A percentile compares a stretch with the other conserved stretches of the same genome.
Conservation (phyloP, 108 stramenopile genomes). For the Discostella pseudostelligera region DNA sequence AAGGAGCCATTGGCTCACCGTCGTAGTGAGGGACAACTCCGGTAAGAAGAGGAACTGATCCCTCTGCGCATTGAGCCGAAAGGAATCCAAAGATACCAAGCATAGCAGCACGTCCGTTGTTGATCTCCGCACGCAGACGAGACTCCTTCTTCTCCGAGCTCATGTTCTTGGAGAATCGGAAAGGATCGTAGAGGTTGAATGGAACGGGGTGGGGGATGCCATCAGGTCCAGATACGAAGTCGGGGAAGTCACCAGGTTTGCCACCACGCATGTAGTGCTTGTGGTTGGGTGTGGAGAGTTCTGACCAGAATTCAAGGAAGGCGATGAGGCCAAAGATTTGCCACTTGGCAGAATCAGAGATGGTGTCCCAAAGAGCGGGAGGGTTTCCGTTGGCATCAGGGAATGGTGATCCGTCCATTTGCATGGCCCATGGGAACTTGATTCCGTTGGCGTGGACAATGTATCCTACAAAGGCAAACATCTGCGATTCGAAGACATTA, state of each 20-base stretch:
- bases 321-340: constrained; percentile 56
- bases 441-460: constrained; percentile 54
- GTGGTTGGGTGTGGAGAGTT: constrained; percentile 43
- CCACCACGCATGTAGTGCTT: constrained; percentile 67
- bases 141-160: constrained; percentile 58
- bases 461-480: constrained; percentile 75
- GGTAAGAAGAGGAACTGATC: constrained; percentile 49
- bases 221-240: constrained; percentile 38
- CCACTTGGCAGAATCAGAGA: constrained; percentile 66
- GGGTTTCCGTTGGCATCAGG: constrained; percentile 54
- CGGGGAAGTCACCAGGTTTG: constrained; percentile 59
- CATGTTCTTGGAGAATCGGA: constrained; percentile 63
- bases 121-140: constrained; percentile 63
- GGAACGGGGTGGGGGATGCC: constrained; percentile 73
- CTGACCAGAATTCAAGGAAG: constrained; percentile 46
- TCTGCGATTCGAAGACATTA: constrained; percentile 3
- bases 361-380: constrained; percentile 63
- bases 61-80: constrained; percentile 57
- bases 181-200: constrained; percentile 78
- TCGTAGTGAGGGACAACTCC: constrained; percentile 45
- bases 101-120: constrained; percentile 80
- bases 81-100: constrained; percentile 82
- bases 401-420: constrained; percentile 54
- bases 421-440: constrained; percentile 68
- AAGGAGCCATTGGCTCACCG: constrained; percentile 47